A percentile compares a stretch with the other conserved stretches of the same genome.
Evolutionary conservation across 768 basidiomycete species (phyloP).

Genomic region (Pilatotrama ljubarskyi): DNA sequence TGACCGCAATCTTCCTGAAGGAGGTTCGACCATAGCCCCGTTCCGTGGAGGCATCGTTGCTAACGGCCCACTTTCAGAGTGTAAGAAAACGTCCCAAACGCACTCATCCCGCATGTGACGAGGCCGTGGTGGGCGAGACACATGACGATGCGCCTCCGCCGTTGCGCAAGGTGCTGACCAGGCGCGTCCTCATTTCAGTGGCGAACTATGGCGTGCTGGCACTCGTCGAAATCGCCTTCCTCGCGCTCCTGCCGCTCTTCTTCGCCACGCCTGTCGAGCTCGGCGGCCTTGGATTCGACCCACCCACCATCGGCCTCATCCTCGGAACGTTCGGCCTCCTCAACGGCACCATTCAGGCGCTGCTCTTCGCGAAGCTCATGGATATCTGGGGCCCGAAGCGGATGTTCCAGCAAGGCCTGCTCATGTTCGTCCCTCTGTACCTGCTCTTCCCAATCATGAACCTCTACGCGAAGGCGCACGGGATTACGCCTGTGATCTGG

Average conservation of each 20-base stretch:
- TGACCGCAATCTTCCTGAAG: slow-evolving; percentile 31
- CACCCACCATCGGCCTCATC: slow-evolving; percentile 39
- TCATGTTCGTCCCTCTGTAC: slow-evolving; percentile 29
- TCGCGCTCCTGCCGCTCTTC: slow-evolving; percentile 41
- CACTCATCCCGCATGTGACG: neutral
- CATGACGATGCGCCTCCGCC: slow-evolving; percentile 12
- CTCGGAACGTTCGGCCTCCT: slow-evolving; percentile 38
- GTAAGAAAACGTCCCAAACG: neutral
- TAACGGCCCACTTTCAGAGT: neutral
- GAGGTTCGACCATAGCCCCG: slow-evolving; percentile 30
- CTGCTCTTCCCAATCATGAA: slow-evolving; percentile 33
- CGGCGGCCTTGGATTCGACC: slow-evolving; percentile 40
- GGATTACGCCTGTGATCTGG: slow-evolving; percentile 26
- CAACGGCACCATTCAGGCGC: slow-evolving; percentile 39
- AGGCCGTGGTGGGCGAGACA: neutral
- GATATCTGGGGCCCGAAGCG: slow-evolving; percentile 38
- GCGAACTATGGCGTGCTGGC: slow-evolving; percentile 36
- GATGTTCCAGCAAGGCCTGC: slow-evolving; percentile 29
- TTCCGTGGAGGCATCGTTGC: neutral
- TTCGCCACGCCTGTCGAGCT: slow-evolving; percentile 38
- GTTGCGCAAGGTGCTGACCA: slow-evolving; percentile 32
- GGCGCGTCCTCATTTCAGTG: slow-evolving; percentile 36
- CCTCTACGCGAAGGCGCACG: slow-evolving; percentile 22
- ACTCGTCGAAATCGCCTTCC: slow-evolving; percentile 39
- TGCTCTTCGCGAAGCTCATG: slow-evolving; percentile 40